Base-by-base conservation (phyloP, 2,329 filamentous ascomycete genomes). In the Chrysosphaeria jannelii region DNA sequence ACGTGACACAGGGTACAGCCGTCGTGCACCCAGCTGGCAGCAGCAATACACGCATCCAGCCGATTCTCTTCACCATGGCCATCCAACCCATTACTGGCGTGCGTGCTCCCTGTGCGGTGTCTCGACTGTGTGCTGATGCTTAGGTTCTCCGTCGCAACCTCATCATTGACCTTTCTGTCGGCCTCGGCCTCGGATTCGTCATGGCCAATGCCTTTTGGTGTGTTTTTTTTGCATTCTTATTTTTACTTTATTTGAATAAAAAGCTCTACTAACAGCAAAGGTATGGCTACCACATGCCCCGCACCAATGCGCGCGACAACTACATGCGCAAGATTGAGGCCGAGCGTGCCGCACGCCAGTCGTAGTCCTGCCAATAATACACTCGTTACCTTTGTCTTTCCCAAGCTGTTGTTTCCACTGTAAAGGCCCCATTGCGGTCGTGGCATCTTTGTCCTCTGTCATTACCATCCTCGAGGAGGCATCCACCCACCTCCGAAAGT, bases 331-430 rank as follows among this genome's bases (percentile, higher is more conserved):
- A 57, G 44, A 44, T 61, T 30, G 58, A 63, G 48, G 47, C 50
- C 35, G 42, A 59, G 43, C 55, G 57, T 28, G 53, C 53, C 26
- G 44, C 40, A 6, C 27, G 26, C 28, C 13, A 23, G 27, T 8
- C 23, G 25, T 26, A 24, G 24, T 23, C 4, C 6, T 5, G n/a
- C 20, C 12, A 10, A 14, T 12, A 6, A 13, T 15, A 12, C 10
- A 9, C 18, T 20, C 8, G 10, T 16, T 14, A 14, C 10, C 8
- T 14, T 25, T 18, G 9, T 16, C 23, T 22, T 18, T 67, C 60
- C 61, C 60, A 67, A 20, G 51, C 48, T 8, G 62, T 67, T 13
- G 62, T 68, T 42, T 68, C 62, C 20, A 64, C 54, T 37, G 47
- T 53, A 33, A 67, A 68, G 6, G 28, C 43, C 4, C 55, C 56